phyloP scores from a whole-genome alignment of 768 basidiomycete genomes.

The Tulasnella sp. region DNA sequence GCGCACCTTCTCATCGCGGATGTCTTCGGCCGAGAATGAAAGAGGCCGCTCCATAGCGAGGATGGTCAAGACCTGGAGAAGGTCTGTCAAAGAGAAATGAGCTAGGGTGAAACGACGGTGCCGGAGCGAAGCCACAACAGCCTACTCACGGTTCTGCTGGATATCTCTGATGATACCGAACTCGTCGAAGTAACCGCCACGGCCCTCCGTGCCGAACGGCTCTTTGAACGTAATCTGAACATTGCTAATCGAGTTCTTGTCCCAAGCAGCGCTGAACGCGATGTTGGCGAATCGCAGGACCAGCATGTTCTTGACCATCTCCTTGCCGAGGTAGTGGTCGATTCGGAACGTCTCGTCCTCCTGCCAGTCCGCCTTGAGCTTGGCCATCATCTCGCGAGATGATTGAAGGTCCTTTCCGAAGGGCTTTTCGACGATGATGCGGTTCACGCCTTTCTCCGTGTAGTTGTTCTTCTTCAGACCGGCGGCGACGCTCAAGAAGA shows the following conservation, averaged over 20 bases:
- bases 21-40: constrained; percentile 95
- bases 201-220: constrained; percentile 98
- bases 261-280: constrained; percentile 86
- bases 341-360: constrained; percentile 99
- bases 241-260: constrained; percentile 93
- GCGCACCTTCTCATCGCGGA: constrained; percentile 94
- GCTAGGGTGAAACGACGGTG: not conserved
- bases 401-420: constrained; percentile 95
- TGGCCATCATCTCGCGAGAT: constrained; percentile 72
- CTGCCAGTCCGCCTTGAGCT: constrained; percentile 84
- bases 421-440: constrained; percentile 97
- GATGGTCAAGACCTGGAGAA: constrained; percentile 92
- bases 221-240: constrained; percentile 99
- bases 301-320: constrained; percentile 99
- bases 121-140: not conserved
- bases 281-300: constrained; percentile 95
- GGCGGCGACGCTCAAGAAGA: constrained; percentile 87
- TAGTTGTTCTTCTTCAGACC: constrained; percentile 85
- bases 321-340: constrained; percentile 99
- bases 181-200: constrained; percentile 99
- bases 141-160: constrained; percentile 89
- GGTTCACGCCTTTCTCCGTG: constrained; percentile 69
- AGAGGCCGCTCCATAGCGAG: constrained; percentile 98
- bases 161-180: constrained; percentile 99
- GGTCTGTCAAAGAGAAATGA: constrained; percentile 55